phyloP scores from a whole-genome alignment of 1,139 yeast species.

The Diutina neorugosa region DNA sequence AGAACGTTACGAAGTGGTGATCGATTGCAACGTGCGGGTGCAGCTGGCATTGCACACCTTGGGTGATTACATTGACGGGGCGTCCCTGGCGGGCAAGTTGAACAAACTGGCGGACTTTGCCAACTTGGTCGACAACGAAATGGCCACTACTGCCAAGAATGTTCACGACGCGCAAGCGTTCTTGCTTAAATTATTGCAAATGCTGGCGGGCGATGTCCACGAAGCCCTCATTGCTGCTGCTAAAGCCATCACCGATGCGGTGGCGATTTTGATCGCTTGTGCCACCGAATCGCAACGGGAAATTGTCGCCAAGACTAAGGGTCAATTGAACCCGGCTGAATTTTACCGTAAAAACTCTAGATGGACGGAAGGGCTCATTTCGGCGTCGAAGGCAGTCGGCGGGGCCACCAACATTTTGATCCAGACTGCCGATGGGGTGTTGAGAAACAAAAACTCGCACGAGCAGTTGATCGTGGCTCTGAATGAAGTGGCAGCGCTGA shows the following conservation, averaged over 20 bases:
- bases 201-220: conserved; percentile 52
- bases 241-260: conserved; percentile 70
- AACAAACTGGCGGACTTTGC: conserved; percentile 31
- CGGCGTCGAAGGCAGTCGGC: conserved; percentile 87
- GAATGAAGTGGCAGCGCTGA: conserved; percentile 85
- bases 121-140: conserved; percentile 58
- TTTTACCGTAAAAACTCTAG: conserved; percentile 81
- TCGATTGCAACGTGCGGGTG: conserved; percentile 61
- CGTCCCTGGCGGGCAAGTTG: conserved; percentile 17
- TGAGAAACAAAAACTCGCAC: conserved; percentile 49
- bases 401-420: conserved; percentile 71
- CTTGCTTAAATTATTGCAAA: conserved; percentile 35
- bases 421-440: conserved; percentile 77
- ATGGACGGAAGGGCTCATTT: conserved; percentile 90
- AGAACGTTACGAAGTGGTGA: conserved; percentile 65
- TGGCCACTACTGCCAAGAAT: conserved; percentile 60
- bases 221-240: conserved; percentile 74
- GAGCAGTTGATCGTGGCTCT: conserved; percentile 87
- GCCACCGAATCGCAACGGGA: conserved; percentile 79
- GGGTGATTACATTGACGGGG: conserved; percentile 41
- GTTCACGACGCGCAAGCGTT: conserved; percentile 57
- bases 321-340: conserved; percentile 55
- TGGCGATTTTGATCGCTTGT: conserved; percentile 57
- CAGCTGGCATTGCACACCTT: conserved; percentile 60
- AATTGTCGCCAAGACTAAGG: conserved; percentile 64